Percentiles rank a stretch among this genome's conserved stretches.
phyloP scores from a whole-genome alignment of 2,329 filamentous ascomycete genomes.

The Simplicillium sp. region DNA sequence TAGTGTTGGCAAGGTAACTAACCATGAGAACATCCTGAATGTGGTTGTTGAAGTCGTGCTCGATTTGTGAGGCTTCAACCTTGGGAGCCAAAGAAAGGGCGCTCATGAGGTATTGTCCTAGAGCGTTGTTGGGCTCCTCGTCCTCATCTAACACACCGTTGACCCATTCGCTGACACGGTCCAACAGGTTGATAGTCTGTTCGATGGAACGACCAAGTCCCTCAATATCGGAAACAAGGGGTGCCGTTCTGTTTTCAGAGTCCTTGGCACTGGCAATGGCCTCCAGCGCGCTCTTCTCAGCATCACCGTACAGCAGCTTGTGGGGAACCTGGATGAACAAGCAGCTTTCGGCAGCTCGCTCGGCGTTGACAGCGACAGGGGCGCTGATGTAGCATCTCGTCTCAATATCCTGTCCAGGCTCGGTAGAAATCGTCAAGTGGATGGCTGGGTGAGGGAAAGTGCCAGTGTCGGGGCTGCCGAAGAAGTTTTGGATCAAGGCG shows the following conservation, averaged over 20 bases:
- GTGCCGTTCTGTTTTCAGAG: constrained; percentile 61
- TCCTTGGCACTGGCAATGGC: constrained; percentile 77
- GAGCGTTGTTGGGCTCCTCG: constrained; percentile 75
- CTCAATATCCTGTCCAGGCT: constrained; percentile 80
- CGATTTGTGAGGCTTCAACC: constrained; percentile 82
- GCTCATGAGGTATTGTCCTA: constrained; percentile 94
- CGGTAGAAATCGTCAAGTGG: constrained; percentile 88
- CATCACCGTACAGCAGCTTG: constrained; percentile 81
- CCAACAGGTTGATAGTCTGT: constrained; percentile 80
- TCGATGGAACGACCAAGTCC: constrained; percentile 76
- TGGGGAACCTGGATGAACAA: constrained; percentile 96
- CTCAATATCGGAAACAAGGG: constrained; percentile 81
- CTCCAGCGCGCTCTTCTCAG: constrained; percentile 60
- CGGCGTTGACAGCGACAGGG: constrained; percentile 87
- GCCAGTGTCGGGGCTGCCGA: constrained; percentile 90
- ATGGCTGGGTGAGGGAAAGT: constrained; percentile 97
- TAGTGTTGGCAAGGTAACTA: constrained; percentile 96
- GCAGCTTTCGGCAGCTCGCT: constrained; percentile 91
- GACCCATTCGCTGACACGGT: constrained; percentile 86
- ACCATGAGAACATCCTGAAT: constrained; percentile 98
- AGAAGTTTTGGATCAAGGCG: constrained; percentile 97
- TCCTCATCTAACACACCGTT: constrained; percentile 92
- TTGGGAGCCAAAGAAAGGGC: constrained; percentile 88
- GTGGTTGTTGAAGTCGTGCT: constrained; percentile 99
- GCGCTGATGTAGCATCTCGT: constrained; percentile 91